phyloP scores from a whole-genome alignment of 2,329 filamentous ascomycete species.

The Hawksworthiomyces lignivorus region DNA sequence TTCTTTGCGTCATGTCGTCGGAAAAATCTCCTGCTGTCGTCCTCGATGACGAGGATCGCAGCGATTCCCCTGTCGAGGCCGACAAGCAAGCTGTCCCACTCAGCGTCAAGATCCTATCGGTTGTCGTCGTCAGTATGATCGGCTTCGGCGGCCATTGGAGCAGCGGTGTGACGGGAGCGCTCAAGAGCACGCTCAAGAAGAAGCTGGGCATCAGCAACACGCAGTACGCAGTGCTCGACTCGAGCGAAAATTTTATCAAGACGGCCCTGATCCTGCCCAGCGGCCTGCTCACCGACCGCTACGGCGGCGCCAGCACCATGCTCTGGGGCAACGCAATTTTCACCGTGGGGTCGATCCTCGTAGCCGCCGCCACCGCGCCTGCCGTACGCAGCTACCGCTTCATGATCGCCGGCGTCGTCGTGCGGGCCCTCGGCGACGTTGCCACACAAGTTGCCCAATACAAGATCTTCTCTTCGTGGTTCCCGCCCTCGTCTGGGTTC shows the following conservation, averaged over 20 bases:
- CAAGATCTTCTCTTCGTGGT: constrained; percentile 59
- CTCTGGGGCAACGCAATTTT: constrained; percentile 56
- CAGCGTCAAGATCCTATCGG: constrained; percentile 11
- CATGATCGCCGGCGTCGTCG: constrained; percentile 50
- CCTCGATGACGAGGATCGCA: too few species aligned
- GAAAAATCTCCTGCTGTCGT: too few species aligned
- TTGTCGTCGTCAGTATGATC: constrained; percentile 11
- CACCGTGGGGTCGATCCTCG: constrained; percentile 48
- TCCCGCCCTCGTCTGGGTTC: constrained; percentile 53
- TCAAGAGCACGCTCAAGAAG: constrained; percentile 15
- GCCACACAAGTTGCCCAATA: constrained; percentile 58
- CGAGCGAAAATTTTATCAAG: constrained; percentile 56
- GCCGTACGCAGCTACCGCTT: constrained; percentile 46
- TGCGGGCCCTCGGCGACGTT: constrained; percentile 53
- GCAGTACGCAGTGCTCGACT: constrained; percentile 50
- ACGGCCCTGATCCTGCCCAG: constrained; percentile 46
- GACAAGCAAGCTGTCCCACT: neutral
- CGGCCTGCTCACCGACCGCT: constrained; percentile 37
- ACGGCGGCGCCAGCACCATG: constrained; percentile 47
- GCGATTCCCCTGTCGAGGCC: too few species aligned
- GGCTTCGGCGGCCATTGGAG: constrained; percentile 15
- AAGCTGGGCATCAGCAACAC: constrained; percentile 52
- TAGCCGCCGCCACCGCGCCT: constrained; percentile 46
- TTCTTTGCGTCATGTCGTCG: too few species aligned
- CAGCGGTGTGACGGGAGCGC: constrained; percentile 13